Evolutionary conservation across 352 stramenopile species (phyloP), one percentile per base, ranked within the genome.

Genomic region (Globisporangium rhizosaccharum): DNA sequence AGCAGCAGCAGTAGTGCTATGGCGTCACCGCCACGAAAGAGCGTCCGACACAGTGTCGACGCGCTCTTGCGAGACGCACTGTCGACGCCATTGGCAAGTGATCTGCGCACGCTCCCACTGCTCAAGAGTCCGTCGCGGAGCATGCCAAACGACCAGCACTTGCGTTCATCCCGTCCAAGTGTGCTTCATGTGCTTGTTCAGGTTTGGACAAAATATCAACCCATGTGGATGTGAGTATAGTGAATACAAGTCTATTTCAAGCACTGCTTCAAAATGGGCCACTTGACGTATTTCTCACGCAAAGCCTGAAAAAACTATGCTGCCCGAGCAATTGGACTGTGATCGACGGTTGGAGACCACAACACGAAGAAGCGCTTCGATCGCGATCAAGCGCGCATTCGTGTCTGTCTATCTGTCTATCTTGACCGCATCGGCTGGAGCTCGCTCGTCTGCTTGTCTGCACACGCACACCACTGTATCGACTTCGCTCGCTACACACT

Each of bases 41-140:
- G 28, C 18, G 45, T 8, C 11, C 44, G 25, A 3, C 33, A 26
- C 4, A 48, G 37, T 11, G 10, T 44, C 30, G 58, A 55, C 12
- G 20, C 49, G 8, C 17, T 51, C n/a, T 11, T 42, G 3, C n/a
- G 36, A 20, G 58, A 59, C 6, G 37, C 33, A 28, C 20, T 53
- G 18, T 28, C 36, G 33, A 36, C 46, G 5, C 28, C 49, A 30
- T 4, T 36, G n/a, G n/a, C 28, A 11, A 23, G 9, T 8, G 48
- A 56, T 18, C 28, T 49, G 20, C 39, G 71, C 2, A 69, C 70
- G 23, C 58, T 90, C 11, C 76, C 78, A 36, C 47, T 62, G 30
- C 68, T 85, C 26, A 46, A 52, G 20, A 75, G 69, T 14, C 56
- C 64, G 0, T 54, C 57, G 1, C 59, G 17, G 25, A 39, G 4